A percentile compares a stretch with the other conserved stretches of the same genome.
These are phyloP conservation scores for Umbellularia californica DNA, from an alignment of 164 flowering plant genomes.

Conservation along the genomic window DNA sequence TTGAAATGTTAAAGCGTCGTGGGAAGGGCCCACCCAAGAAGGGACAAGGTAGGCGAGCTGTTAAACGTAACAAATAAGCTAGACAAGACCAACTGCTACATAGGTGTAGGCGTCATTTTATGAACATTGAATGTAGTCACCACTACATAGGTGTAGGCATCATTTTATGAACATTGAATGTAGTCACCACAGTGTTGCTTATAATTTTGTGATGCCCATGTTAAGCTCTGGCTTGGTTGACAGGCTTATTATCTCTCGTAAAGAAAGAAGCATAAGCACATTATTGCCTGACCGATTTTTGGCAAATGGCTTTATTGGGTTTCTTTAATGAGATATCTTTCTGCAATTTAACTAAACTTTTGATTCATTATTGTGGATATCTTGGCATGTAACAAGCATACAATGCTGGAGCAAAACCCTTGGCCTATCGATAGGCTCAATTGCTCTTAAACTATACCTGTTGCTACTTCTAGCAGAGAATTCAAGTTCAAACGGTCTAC, in stretches of 20 bases:
- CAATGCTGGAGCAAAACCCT: too few relatives aligned
- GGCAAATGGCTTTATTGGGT: not conserved
- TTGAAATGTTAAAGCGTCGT: constrained; percentile 85
- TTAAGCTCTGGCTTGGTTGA: not conserved
- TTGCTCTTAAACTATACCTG: not conserved
- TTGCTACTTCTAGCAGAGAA: not conserved
- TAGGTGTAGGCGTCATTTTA: not conserved
- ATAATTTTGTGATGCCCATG: not conserved
- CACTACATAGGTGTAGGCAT: not conserved
- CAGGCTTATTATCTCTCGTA: too few relatives aligned
- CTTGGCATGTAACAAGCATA: not conserved
- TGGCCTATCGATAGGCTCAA: too few relatives aligned
- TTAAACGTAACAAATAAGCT: constrained; percentile 44
- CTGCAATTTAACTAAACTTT: not conserved
- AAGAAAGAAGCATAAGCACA: not conserved
- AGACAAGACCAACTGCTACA: not conserved
- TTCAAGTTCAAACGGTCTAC: not conserved
- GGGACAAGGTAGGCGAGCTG: constrained; percentile 80
- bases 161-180: not conserved
- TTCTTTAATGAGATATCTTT: not conserved
- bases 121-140: not conserved
- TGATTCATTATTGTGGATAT: not conserved
- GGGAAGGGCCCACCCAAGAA: constrained; percentile 88
- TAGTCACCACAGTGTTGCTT: not conserved
- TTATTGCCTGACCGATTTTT: too few relatives aligned